Evolutionary conservation across 164 flowering plant genomes (phyloP), one percentile per base, ranked within the genome.

Genomic region (Vitis rupestris): DNA sequence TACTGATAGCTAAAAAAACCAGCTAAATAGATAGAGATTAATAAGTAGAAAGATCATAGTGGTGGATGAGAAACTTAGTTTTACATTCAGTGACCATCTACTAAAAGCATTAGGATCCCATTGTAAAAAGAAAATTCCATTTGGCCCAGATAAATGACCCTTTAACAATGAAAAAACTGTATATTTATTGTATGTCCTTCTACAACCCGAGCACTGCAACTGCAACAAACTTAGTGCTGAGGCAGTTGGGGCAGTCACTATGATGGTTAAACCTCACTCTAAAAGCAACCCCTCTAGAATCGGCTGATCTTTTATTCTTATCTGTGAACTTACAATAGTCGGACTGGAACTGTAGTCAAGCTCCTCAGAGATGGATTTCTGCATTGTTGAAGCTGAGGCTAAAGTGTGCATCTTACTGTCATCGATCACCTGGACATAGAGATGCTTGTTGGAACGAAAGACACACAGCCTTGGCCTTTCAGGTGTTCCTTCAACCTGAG

Each of bases 331-430:
- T 80, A 95, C 99, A 71, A 89, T 76, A 10, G 99, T 95, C 8
- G 99, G 93, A 63, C 94, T 91, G 71, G 92, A 70, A 53, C 75
- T 76, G 82, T 66, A 85, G 72, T 87, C 78, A 12, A 90, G 71
- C 78, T 82, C 91, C 76, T 90, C 97, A 8, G 93, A 79, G 63
- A 93, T 68, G 27, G 91, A 75, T 75, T 95, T 91, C 86, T 93
- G 97, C 89, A 83, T 75, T 0, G 99, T 95, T 10, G 98, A 93
- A 67, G 90, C 99, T 8, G 98, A 79, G 75, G 98, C 94, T 71
- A 95, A 89, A 15, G 99, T 95, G 63, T 93, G 97, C 99, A 95
- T 95, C 84, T 91, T 95, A 44, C 84, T 72, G 78, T 95, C 99
- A 74, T 95, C 99, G 54, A 95, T 93, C 74, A 95, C 99, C 74